Percentiles rank a stretch among this genome's conserved stretches.
Evolutionary conservation across 2,329 filamentous ascomycete genomes (phyloP).

Genomic region (Curvularia lunata): DNA sequence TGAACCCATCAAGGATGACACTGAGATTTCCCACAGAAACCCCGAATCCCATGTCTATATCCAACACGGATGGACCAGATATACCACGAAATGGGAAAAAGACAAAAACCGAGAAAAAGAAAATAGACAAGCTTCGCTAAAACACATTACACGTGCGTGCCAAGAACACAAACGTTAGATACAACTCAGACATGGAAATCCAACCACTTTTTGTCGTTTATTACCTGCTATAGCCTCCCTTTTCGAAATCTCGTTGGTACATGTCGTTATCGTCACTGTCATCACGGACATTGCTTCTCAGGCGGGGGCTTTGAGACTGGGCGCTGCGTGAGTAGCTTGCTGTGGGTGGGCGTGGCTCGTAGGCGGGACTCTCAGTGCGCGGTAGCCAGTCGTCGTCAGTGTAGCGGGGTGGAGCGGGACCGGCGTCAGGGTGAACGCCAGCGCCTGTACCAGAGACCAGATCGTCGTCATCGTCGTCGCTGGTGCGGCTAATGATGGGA

Average conservation of each 20-base stretch:
- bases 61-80: no score
- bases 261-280: neutral
- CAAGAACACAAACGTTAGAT: neutral
- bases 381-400: constrained; percentile 21
- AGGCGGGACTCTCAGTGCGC: constrained; percentile 16
- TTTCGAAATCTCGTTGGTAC: neutral
- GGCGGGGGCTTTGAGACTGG: neutral
- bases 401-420: constrained; percentile 22
- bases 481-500: constrained; percentile 34
- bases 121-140: neutral
- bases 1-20: no score
- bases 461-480: constrained; percentile 17
- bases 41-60: no score
- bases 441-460: neutral
- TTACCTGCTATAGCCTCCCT: neutral
- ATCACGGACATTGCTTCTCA: neutral
- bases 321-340: neutral
- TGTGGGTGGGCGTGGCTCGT: constrained; percentile 1
- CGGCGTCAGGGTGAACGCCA: neutral
- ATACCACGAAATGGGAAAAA: neutral
- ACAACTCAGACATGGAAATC: neutral
- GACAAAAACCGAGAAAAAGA: neutral
- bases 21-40: no score
- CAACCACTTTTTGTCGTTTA: neutral
- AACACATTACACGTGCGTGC: neutral